Base-by-base conservation (phyloP, 1,284 basidiomycete species). In the Heterobasidion annosum region DNA sequence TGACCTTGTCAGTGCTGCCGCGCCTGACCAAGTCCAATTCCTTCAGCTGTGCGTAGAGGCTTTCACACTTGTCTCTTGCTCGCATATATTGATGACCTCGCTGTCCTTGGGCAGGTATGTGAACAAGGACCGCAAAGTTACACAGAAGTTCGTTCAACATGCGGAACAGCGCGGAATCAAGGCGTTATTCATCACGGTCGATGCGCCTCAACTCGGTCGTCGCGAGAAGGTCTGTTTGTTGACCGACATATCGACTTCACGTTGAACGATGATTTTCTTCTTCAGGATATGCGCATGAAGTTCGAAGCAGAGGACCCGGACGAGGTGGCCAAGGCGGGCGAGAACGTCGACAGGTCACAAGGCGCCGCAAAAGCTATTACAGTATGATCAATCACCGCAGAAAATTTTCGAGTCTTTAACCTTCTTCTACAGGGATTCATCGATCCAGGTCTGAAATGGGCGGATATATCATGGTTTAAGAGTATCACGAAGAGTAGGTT, bases 281-380 rank as follows among this genome's bases (percentile, higher is more conserved):
- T 19, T 1, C 40, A 89, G 83, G 94, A 98, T 65, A 98, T 98
- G 95, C 78, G 95, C 43, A 90, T 90, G 79, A 96, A 94, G 67
- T 97, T 97, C 60, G 93, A 93, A 45, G 93, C 88, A 8, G 85
- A 84, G 46, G 90, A 91, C 58, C 88, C 90, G 3, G 81, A 88
- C 62, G 82, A 85, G 68, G 75, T 86, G 33, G 74, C 68, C 18
- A 79, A 67, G 67, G 75, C 35, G 74, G 78, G 33, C 75, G 82
- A 54, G 73, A 79, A 57, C 76, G 76, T 93, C 19, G 86, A 95
- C 64, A 81, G 91, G 47, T 87, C 88, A 43, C 91, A 96, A 67
- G 94, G 94, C 49, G 95, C 93, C 3, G 94, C 95, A 1, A 77
- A 93, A 56, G 94, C 95, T n/a, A 98, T 98, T 63, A 91, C 85